Percentiles rank a stretch among this genome's conserved stretches.
phyloP scores from a whole-genome alignment of 495 filamentous ascomycete species.

The Lichenothelia convexa region DNA sequence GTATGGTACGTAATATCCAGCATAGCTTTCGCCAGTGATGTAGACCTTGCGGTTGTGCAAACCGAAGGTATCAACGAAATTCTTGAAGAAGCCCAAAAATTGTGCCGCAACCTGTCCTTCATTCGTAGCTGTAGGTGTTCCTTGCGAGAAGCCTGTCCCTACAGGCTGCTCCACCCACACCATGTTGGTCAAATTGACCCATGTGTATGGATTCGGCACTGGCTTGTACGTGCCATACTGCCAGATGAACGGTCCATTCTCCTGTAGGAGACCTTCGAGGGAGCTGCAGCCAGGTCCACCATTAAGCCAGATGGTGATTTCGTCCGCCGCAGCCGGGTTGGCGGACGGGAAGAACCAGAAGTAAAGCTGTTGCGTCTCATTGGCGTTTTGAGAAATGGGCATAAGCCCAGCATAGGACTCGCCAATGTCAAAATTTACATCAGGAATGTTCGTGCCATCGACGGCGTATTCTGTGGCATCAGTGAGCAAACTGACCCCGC shows the following conservation, averaged over 20 bases:
- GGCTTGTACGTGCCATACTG: constrained; percentile 22
- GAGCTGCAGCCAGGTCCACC: constrained; percentile 21
- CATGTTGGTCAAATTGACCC: constrained; percentile 16
- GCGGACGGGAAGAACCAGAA: constrained; percentile 25
- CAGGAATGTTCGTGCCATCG: constrained; percentile 21
- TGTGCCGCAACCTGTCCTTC: constrained; percentile 39
- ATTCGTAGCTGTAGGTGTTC: constrained; percentile 31
- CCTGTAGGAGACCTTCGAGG: constrained; percentile 22
- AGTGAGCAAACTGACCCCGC: background rate
- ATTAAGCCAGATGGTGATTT: constrained; percentile 24
- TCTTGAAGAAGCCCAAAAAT: constrained; percentile 46
- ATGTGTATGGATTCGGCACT: constrained; percentile 8
- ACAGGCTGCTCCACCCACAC: constrained; percentile 19
- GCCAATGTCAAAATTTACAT: constrained; percentile 25
- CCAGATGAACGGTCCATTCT: constrained; percentile 24
- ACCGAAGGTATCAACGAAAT: constrained; percentile 40
- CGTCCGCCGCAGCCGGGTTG: constrained; percentile 15
- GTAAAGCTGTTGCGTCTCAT: constrained; percentile 19
- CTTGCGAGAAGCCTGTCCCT: constrained; percentile 32
- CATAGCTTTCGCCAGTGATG: constrained; percentile 46
- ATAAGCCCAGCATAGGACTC: constrained; percentile 24
- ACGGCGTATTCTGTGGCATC: constrained; percentile 17
- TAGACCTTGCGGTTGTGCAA: constrained; percentile 43
- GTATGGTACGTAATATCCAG: constrained; percentile 64
- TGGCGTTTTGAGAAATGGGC: constrained; percentile 16